Conservation (phyloP, 192 early-diverging fungal genomes). For the Glomus cerebriforme region DNA sequence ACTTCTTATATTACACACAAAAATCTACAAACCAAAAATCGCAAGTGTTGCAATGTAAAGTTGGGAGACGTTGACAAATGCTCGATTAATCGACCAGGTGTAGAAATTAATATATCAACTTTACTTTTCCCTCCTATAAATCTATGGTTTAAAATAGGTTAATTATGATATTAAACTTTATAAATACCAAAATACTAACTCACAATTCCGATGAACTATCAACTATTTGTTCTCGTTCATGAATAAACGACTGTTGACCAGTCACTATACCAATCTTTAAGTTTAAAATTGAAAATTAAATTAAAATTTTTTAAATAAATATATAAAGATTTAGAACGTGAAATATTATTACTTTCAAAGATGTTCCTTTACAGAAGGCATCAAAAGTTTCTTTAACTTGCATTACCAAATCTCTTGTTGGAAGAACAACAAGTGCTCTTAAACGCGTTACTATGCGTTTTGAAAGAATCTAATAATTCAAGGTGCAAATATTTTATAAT, state of each 20-base stretch:
- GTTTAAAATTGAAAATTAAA: background rate
- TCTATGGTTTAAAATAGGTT: conserved; percentile 1
- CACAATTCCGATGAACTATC: conserved; percentile 36
- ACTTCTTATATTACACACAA: background rate
- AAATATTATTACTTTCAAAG: conserved; percentile 49
- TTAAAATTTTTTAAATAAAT: background rate
- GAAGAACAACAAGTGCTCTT: conserved; percentile 87
- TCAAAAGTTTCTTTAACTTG: conserved; percentile 91
- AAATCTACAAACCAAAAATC: conserved; percentile 69
- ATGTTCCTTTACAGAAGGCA: conserved; percentile 72
- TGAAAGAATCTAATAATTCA: conserved; percentile 56
- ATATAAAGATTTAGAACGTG: background rate
- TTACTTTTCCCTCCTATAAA: conserved; percentile 61
- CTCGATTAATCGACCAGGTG: conserved; percentile 93
- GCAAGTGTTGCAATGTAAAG: conserved; percentile 89
- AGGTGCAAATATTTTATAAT: background rate
- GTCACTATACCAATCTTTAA: conserved; percentile 64
- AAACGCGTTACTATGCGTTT: conserved; percentile 76
- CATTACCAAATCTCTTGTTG: conserved; percentile 87
- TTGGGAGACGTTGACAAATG: conserved; percentile 82
- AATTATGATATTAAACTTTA: background rate
- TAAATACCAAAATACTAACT: background rate
- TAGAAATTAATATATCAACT: conserved; percentile 90
- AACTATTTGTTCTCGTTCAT: conserved; percentile 64
- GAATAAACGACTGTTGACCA: conserved; percentile 75